Percentiles rank a stretch among this genome's conserved stretches.
Evolutionary conservation across 306 rosid genomes (phyloP).

Genomic region (Vicia villosa): DNA sequence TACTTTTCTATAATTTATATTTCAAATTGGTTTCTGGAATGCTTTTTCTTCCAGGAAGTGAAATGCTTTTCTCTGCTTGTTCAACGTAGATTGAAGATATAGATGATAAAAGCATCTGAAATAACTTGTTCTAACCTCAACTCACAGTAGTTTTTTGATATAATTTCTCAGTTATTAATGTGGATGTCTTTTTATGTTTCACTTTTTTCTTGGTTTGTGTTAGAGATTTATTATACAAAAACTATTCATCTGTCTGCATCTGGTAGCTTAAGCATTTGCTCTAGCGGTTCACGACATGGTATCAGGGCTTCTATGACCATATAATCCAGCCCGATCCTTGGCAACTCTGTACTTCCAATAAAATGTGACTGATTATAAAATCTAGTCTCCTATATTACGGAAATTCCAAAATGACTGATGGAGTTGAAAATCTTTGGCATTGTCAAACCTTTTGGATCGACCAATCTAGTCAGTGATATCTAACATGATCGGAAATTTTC

Average conservation of each 20-base stretch:
- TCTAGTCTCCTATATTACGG: too few species aligned
- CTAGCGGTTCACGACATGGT: neutral
- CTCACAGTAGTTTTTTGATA: neutral
- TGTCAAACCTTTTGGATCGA: too few species aligned
- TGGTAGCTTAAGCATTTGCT: neutral
- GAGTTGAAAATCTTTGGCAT: too few species aligned
- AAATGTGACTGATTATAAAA: too few species aligned
- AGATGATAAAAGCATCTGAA: constrained; percentile 1
- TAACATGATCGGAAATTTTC: too few species aligned
- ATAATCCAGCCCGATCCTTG: neutral
- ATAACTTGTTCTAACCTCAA: constrained; percentile 3
- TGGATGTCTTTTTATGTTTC: constrained; percentile 6
- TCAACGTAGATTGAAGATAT: neutral
- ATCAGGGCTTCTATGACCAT: neutral
- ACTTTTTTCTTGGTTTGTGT: constrained; percentile 4
- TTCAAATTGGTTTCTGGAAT: constrained; percentile 3
- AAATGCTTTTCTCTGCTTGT: neutral
- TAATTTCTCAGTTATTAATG: neutral
- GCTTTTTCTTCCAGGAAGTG: neutral
- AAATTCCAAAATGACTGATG: too few species aligned
- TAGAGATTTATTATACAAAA: neutral
- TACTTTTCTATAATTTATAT: neutral
- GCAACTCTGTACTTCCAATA: neutral
- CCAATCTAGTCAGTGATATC: too few species aligned
- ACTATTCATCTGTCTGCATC: neutral